Evolutionary conservation across 768 basidiomycete genomes (phyloP), one percentile per base, ranked within the genome.

Genomic region (Boletus vermiculosoides): DNA sequence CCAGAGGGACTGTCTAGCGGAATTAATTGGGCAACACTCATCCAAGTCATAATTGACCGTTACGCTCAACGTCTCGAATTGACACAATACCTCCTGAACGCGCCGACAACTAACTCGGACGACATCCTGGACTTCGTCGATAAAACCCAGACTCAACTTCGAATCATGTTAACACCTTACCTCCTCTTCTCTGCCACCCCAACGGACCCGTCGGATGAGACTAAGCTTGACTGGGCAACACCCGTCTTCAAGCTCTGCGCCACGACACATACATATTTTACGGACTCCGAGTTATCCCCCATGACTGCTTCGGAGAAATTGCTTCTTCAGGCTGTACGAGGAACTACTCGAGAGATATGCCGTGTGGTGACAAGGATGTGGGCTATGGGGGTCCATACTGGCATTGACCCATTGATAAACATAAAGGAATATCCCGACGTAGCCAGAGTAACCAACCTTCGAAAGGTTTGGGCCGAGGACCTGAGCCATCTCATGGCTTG

Each of bases 311-410:
- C 71, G 4, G 74, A 76, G 57, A 42, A 11, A 2, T 28, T 71
- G 22, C 62, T 76, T 12, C 56, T 71, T 3, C 54, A 46, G 40
- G 67, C 52, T 12, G 20, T 76, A 7, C 63, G 65, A 11, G 76
- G 67, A 0, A 78, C 77, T 0, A 73, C 53, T 7, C 70, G 68
- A 31, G 79, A 83, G 59, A 78, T 80, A 20, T 82, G 80, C 55
- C 71, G 78, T 0, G 73, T 77, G 1, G 57, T 77, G 25, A 78
- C 78, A 4, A 69, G 65, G 33, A 73, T 83, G 61, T 83, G 80
- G 81, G 77, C 78, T 3, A 63, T 73, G 23, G 81, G 78, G 5
- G 63, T 65, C 1, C 36, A 46, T 5, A 51, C 47, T 2, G 67
- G 67, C 0, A 22, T 68, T 12, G 67, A 68, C 39, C 25, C 10